These are phyloP conservation scores for Kwoniella heveanensis DNA, from an alignment of 768 basidiomycete genomes.

Conservation along the genomic window DNA sequence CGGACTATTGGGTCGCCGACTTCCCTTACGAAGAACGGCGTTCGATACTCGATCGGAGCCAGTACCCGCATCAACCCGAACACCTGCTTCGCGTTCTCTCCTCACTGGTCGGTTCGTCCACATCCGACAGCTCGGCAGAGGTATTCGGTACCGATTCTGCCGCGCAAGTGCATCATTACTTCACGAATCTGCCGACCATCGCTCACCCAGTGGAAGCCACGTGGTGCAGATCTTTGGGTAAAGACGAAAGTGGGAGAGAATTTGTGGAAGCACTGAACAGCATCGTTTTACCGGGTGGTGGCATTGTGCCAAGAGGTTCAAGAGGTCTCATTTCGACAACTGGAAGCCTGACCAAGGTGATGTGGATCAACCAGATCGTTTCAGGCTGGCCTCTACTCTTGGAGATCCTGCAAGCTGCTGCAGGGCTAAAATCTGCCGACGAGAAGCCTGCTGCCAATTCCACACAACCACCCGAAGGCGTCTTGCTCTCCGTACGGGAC, in stretches of 20 bases:
- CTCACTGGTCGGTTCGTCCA: slow-evolving; percentile 62
- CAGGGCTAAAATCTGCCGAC: slow-evolving; percentile 23
- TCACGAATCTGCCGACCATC: slow-evolving; percentile 70
- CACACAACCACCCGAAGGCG: slow-evolving; percentile 7
- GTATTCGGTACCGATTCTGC: slow-evolving; percentile 60
- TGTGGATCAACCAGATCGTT: slow-evolving; percentile 74
- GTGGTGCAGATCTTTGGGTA: slow-evolving; percentile 69
- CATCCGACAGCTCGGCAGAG: slow-evolving; percentile 8
- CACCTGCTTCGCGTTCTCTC: slow-evolving; percentile 73
- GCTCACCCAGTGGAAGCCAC: slow-evolving; percentile 69
- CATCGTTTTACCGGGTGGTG: slow-evolving; percentile 62
- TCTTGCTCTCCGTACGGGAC: slow-evolving; percentile 37
- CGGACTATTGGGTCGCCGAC: slow-evolving; percentile 81
- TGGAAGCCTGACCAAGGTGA: slow-evolving; percentile 65
- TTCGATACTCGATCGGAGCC: slow-evolving; percentile 78
- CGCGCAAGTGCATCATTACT: slow-evolving; percentile 72
- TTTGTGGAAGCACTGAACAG: slow-evolving; percentile 58
- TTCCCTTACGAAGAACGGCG: slow-evolving; percentile 69
- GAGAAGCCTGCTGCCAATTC: not conserved
- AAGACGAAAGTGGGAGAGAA: slow-evolving; percentile 62
- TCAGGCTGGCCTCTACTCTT: slow-evolving; percentile 83
- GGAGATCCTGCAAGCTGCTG: slow-evolving; percentile 66
- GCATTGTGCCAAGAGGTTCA: slow-evolving; percentile 68
- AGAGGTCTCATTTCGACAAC: slow-evolving; percentile 69
- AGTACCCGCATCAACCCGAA: slow-evolving; percentile 77